These are phyloP conservation scores for Apiotrichum gracile DNA, from an alignment of 1,284 basidiomycete species.

Conservation along the genomic window DNA sequence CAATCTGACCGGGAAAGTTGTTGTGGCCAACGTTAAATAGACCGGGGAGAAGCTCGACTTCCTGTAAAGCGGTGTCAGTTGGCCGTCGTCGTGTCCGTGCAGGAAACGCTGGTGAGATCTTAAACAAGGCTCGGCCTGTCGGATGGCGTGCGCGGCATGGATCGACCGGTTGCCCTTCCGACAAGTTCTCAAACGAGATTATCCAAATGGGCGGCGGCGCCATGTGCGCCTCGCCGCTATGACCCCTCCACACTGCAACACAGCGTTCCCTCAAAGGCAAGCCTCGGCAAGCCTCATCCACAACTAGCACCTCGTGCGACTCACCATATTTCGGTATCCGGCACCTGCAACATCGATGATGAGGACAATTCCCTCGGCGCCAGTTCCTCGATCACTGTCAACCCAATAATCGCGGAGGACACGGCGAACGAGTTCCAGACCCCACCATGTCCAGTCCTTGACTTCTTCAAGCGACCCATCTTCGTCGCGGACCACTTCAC, in stretches of 20 bases:
- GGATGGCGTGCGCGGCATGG: no score
- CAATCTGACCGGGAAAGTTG: slow-evolving; percentile 45
- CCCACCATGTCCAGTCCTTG: slow-evolving; percentile 44
- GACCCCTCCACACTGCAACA: no score
- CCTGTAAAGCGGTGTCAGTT: slow-evolving; percentile 23
- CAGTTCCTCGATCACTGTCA: slow-evolving; percentile 15
- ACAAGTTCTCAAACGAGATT: no score
- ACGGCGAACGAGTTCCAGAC: slow-evolving; percentile 34
- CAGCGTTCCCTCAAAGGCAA: no score
- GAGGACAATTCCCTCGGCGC: slow-evolving; percentile 38
- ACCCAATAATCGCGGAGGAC: slow-evolving; percentile 35
- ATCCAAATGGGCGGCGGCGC: neutral
- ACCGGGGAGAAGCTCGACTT: slow-evolving; percentile 45
- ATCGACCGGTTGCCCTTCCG: no score
- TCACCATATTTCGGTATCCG: slow-evolving; percentile 44
- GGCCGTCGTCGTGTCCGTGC: neutral
- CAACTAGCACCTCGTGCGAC: slow-evolving; percentile 4
- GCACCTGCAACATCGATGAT: slow-evolving; percentile 42
- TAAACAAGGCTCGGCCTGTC: no score
- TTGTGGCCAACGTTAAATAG: slow-evolving; percentile 39
- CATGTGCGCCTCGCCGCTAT: neutral
- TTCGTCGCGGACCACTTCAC: slow-evolving; percentile 32
- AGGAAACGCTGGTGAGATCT: no score
- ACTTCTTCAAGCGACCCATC: slow-evolving; percentile 35
- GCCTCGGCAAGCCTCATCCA: no score